Conservation (phyloP, 202 grass and related monocot genomes). For the Elaeis oleifera region DNA sequence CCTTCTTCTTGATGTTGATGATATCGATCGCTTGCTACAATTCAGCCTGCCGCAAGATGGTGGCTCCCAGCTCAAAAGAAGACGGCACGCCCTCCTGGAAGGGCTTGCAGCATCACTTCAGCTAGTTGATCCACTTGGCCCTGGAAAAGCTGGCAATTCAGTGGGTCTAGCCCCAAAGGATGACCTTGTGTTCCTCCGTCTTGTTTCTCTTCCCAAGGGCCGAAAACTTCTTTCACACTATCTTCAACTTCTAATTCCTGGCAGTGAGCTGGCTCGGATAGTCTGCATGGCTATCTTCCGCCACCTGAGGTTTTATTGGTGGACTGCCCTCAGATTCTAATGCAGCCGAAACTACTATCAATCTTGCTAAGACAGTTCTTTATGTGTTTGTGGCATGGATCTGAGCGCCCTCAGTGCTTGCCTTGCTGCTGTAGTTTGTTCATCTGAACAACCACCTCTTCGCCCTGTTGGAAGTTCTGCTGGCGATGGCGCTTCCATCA, state of each 20-base stretch:
- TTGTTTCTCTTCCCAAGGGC: conserved; percentile 22
- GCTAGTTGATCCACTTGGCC: conserved; percentile 16
- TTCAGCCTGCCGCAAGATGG: conserved; percentile 3
- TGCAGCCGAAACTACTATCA: conserved; percentile 2
- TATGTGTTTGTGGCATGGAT: conserved; percentile 11
- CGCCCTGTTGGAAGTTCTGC: conserved; percentile 15
- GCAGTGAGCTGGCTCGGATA: conserved; percentile 1
- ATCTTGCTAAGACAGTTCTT: conserved; percentile 13
- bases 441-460: conserved; percentile 18
- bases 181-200: conserved; percentile 20
- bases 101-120: conserved; percentile 16
- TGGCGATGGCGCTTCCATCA: conserved; percentile 11
- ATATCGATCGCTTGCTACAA: conserved; percentile 16
- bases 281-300: conserved; percentile 22
- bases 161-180: not conserved
- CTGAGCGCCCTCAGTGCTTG: conserved; percentile 11
- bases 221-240: conserved; percentile 13
- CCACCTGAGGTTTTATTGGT: conserved; percentile 20
- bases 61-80: conserved; percentile 6
- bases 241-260: conserved; percentile 1
- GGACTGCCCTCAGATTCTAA: conserved; percentile 1
- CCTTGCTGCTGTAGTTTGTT: conserved; percentile 22
- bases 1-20: conserved; percentile 26
- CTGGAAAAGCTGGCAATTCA: not conserved
- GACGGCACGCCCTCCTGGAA: conserved; percentile 9